Evolutionary conservation across 2,329 filamentous ascomycete species (phyloP).

Genomic region (Aspergillus transmontanensis): DNA sequence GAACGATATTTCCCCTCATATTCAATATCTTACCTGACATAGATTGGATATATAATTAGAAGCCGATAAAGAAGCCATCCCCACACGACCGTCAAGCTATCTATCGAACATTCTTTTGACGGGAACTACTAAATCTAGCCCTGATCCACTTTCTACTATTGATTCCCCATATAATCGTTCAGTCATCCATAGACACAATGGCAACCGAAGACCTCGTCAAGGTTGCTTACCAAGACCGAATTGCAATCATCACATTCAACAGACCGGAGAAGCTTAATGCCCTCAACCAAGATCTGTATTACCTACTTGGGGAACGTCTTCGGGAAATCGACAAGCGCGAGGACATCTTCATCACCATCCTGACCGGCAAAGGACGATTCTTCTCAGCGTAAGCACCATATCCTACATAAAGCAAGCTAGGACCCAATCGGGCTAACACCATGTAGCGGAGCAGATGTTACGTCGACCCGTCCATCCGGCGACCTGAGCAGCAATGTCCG

Average conservation of each 20-base stretch:
- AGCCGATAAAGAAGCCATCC: neutral
- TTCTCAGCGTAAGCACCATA: conserved; percentile 72
- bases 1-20: neutral
- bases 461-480: conserved; percentile 52
- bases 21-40: neutral
- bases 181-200: conserved; percentile 20
- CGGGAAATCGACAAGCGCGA: conserved; percentile 76
- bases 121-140: neutral
- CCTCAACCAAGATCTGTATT: conserved; percentile 72
- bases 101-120: neutral
- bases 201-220: conserved; percentile 52
- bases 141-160: neutral
- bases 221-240: conserved; percentile 66
- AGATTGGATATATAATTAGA: neutral
- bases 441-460: conserved; percentile 78
- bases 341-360: conserved; percentile 5
- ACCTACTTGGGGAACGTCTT: conserved; percentile 70
- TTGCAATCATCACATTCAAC: conserved; percentile 85
- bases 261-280: conserved; percentile 87
- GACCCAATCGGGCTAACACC: neutral
- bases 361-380: conserved; percentile 4
- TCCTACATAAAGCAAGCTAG: conserved; percentile 1
- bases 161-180: neutral
- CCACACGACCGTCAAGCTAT: neutral
- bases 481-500: conserved; percentile 46